Evolutionary conservation across 306 rosid species (phyloP), one percentile per base, ranked within the genome.

Genomic region (Malus asiatica): DNA sequence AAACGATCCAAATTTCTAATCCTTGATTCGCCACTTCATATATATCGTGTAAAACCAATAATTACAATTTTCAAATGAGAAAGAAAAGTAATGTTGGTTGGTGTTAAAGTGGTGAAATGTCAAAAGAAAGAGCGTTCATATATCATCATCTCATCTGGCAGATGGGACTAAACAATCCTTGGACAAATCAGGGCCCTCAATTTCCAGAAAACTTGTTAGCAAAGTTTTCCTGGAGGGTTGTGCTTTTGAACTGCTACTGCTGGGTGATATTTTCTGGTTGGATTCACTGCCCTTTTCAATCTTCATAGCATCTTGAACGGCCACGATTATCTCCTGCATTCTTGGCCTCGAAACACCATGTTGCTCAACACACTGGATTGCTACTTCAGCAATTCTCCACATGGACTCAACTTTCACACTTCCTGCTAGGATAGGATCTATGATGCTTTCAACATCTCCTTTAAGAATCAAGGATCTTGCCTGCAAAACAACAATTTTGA

Each of bases 321-420:
- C 97, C 81, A 90, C 59, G 42, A 95, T 92, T 51, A 92, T 90
- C 78, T 95, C 97, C 85, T 95, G 99, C 99, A 92, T 95, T 78
- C 97, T 92, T 25, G 98, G 98, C 85, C 98, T 88, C 8, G 87
- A 84, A 42, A 78, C 91, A 53, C 96, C 97, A 46, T 88, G 93
- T 69, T 88, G 93, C 62, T 95, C 91, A 52, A 95, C 93, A 80
- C 99, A 90, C 64, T 92, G 99, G 69, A 95, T 81, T 19, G 91
- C 97, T 32, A 89, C 88, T 86, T 92, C 97, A 18, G 97, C 97
- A 23, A 95, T 80, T 76, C 97, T 92, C 97, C 99, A 95, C 8
- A 89, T 75, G 23, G 99, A 95, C 74, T 95, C 99, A 0, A 83
- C 92, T 73, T 88, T 90, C 29, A 86, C 92, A 68, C 84, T 89